These are phyloP conservation scores for Xerocomellus chrysenteron DNA, from an alignment of 768 basidiomycete genomes.

Conservation along the genomic window DNA sequence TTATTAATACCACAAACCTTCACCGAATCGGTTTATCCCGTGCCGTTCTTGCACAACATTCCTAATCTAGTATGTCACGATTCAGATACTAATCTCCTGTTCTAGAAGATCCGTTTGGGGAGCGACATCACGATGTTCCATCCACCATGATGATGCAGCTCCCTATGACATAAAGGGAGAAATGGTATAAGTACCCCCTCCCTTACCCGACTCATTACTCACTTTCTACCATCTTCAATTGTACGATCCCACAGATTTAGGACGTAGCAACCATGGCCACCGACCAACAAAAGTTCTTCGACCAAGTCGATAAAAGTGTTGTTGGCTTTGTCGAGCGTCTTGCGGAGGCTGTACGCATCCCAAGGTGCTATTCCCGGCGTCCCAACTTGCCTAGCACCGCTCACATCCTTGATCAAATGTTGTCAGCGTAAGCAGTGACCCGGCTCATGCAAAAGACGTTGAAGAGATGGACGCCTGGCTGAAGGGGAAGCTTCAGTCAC, in stretches of 20 bases:
- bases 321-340: background rate
- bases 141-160: no score
- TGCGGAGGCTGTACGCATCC: background rate
- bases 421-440: background rate
- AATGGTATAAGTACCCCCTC: background rate
- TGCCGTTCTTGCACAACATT: no score
- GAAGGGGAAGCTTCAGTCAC: background rate
- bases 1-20: no score
- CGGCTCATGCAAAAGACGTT: background rate
- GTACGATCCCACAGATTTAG: background rate
- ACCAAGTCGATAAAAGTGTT: background rate
- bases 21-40: no score
- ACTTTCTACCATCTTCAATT: background rate
- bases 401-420: background rate
- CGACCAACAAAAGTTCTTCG: background rate
- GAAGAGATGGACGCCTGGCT: background rate
- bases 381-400: background rate
- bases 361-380: background rate
- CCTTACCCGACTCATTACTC: background rate
- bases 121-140: no score
- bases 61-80: no score
- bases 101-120: no score
- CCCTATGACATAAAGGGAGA: no score
- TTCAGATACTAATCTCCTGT: no score
- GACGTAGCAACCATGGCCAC: background rate